Evolutionary conservation across 2,329 filamentous ascomycete species (phyloP).

Genomic region (Fonsecaea nubica): DNA sequence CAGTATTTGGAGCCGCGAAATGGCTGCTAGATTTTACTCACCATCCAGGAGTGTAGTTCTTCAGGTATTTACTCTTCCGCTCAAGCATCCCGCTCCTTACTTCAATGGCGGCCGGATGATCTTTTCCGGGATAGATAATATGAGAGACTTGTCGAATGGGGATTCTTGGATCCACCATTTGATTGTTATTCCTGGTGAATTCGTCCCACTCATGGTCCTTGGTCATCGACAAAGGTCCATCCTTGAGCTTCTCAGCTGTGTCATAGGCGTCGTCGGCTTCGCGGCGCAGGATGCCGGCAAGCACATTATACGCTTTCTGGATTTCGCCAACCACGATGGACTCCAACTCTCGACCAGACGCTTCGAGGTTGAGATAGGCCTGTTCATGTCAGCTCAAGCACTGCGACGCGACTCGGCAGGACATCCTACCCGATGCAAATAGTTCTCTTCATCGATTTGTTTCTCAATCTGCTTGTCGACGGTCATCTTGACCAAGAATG

Average conservation of each 20-base stretch:
- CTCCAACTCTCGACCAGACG: conserved; percentile 91
- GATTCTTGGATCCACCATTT: conserved; percentile 84
- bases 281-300: conserved; percentile 87
- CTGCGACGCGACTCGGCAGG: conserved; percentile 7
- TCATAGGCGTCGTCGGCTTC: conserved; percentile 83
- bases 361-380: conserved; percentile 94
- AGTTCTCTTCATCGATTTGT: conserved; percentile 97
- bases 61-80: conserved; percentile 97
- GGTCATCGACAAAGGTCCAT: conserved; percentile 87
- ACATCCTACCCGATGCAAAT: conserved; percentile 80
- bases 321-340: conserved; percentile 97
- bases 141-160: conserved; percentile 79
- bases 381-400: conserved; percentile 48
- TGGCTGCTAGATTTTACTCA: conserved; percentile 54
- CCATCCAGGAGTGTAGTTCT: conserved; percentile 96
- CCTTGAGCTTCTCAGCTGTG: conserved; percentile 79
- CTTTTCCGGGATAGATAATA: conserved; percentile 88
- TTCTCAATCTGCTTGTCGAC: conserved; percentile 91
- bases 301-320: conserved; percentile 95
- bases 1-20: neutral
- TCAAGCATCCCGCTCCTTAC: conserved; percentile 90
- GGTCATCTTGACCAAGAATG: conserved; percentile 81
- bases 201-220: conserved; percentile 89
- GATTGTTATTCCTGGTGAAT: conserved; percentile 80
- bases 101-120: conserved; percentile 82